Percentiles rank a stretch among this genome's conserved stretches.
Conservation (phyloP, 495 filamentous ascomycete species). For the Hypoxylon crocopeplum region DNA sequence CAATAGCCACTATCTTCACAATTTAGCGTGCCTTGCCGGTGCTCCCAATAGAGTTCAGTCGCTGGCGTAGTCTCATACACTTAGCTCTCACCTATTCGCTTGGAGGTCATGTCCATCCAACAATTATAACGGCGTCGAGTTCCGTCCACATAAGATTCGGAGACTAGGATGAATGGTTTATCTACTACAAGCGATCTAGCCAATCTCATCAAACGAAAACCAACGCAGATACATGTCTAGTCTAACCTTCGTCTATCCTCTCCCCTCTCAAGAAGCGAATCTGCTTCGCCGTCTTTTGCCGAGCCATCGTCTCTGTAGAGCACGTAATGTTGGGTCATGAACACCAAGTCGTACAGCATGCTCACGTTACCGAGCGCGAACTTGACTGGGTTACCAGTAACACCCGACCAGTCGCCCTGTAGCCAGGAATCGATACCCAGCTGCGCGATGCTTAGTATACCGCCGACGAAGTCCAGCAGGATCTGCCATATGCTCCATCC, state of each 20-base stretch:
- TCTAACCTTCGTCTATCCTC: slow-evolving; percentile 47
- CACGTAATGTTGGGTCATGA: slow-evolving; percentile 86
- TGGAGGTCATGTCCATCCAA: too few relatives aligned
- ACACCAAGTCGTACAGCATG: slow-evolving; percentile 85
- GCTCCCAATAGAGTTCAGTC: too few relatives aligned
- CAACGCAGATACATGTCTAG: too few relatives aligned
- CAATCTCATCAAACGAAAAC: too few relatives aligned
- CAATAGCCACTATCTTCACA: too few relatives aligned
- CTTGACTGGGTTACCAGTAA: slow-evolving; percentile 92
- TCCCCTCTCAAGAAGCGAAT: slow-evolving; percentile 44
- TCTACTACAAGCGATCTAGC: too few relatives aligned
- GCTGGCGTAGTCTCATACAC: too few relatives aligned
- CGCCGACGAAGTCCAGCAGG: slow-evolving; percentile 82
- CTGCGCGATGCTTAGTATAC: slow-evolving; percentile 82
- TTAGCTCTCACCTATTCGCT: too few relatives aligned
- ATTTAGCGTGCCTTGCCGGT: too few relatives aligned
- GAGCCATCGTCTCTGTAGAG: slow-evolving; percentile 61
- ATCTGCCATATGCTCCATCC: slow-evolving; percentile 91
- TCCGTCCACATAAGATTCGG: too few relatives aligned
- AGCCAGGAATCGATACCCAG: slow-evolving; percentile 83
- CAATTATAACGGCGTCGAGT: too few relatives aligned
- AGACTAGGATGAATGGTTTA: too few relatives aligned
- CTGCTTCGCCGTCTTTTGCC: slow-evolving; percentile 41
- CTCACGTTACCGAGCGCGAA: slow-evolving; percentile 82
- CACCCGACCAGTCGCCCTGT: slow-evolving; percentile 84